Evolutionary conservation across 164 flowering plant genomes (phyloP).

Genomic region (Warburgia ugandensis): DNA sequence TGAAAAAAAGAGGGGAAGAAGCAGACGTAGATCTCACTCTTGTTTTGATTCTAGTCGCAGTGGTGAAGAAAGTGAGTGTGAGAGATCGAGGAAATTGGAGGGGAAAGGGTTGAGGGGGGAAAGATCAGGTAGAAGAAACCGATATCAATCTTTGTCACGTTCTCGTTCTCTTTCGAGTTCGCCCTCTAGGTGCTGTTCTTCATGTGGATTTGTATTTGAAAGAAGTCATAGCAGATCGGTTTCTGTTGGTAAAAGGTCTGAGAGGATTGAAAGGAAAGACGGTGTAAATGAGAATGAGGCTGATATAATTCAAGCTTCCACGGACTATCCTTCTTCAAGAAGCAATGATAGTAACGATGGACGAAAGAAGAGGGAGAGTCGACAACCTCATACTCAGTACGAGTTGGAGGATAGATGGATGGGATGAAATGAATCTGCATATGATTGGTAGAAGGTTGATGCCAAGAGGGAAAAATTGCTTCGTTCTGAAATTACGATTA

Average conservation of each 20-base stretch:
- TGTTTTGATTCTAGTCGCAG: no score
- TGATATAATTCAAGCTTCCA: conserved; percentile 42
- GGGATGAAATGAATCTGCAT: conserved; percentile 15
- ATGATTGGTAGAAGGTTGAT: background rate
- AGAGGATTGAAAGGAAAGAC: conserved; percentile 19
- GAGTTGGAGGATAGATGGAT: no score
- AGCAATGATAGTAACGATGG: conserved; percentile 55
- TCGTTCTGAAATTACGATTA: no score
- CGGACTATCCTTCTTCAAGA: conserved; percentile 53
- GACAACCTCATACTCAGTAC: conserved; percentile 5
- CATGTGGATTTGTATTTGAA: conserved; percentile 29
- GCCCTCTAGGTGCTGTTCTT: conserved; percentile 29
- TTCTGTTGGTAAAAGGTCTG: conserved; percentile 25
- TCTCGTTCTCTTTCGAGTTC: conserved; percentile 25
- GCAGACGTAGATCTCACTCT: no score
- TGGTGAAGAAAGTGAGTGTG: conserved; percentile 9
- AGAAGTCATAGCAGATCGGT: conserved; percentile 52
- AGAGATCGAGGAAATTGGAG: conserved; percentile 7
- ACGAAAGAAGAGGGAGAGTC: conserved; percentile 16
- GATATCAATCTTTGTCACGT: no score
- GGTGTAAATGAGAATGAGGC: conserved; percentile 29
- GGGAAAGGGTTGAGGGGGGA: conserved; percentile 16
- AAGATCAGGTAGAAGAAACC: conserved; percentile 23
- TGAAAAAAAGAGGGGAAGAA: no score
- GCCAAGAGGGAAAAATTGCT: background rate